Base-by-base conservation (phyloP, 352 stramenopile species). In the Phytophthora ramorum region DNA sequence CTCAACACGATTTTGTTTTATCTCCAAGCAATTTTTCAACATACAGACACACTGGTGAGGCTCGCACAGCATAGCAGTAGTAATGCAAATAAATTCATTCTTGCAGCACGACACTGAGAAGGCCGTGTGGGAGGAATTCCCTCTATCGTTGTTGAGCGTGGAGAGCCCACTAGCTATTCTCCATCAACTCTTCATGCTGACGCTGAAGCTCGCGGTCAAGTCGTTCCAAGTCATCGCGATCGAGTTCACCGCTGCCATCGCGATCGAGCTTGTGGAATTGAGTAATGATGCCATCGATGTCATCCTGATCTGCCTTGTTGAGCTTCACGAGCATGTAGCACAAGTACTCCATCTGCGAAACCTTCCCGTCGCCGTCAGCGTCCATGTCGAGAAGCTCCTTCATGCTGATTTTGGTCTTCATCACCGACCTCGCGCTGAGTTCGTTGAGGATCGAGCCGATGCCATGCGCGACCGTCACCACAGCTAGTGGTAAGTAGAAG, bases 311-410 rank as follows among this genome's bases (percentile, higher is more conserved):
- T 17, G 71, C 80, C 50, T 89, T 91, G 60, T 83, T 77, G n/a
- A 91, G 70, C 58, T 90, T 91, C 12, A 91, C 78, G 35, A 91
- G 78, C 82, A 89, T 91, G 64, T 89, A 91, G 30, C 68, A 75
- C 20, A 91, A 52, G 52, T 89, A 89, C 48, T 89, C 82, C n/a
- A 91, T 60, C 58, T 87, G 67, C 9, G 78, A 87, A 24, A 89
- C 82, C 64, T 91, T 88, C 30, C 82, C 82, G 46, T 91, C 82
- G 19, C 78, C 80, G 49, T 91, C 75, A 17, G 76, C 71, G 52
- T 91, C 82, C 82, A 91, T 89, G 8, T 71, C 82, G 4, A 91
- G 64, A 9, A 91, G 73, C 58, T 91, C 79, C 45, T 89, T 88
- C 80, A 89, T 91, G 66, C 78, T 89, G 63, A 91, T 91, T 59